Evolutionary conservation across 2,329 filamentous ascomycete species (phyloP).

Genomic region (Hirsutella minnesotensis): DNA sequence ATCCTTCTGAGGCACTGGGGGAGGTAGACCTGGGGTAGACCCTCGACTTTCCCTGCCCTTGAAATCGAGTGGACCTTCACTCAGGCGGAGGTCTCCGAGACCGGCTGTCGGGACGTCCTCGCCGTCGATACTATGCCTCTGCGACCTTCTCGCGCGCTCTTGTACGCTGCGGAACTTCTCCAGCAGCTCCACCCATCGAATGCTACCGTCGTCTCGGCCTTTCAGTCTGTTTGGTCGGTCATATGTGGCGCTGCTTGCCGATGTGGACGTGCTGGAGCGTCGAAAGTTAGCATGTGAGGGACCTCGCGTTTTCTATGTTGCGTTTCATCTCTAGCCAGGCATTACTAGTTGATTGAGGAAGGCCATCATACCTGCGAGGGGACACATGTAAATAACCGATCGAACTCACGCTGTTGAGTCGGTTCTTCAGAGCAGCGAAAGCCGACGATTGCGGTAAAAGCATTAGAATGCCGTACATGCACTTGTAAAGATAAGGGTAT

Average conservation of each 20-base stretch:
- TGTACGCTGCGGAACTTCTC: constrained; percentile 92
- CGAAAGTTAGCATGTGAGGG: constrained; percentile 7
- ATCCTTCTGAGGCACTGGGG: constrained; percentile 39
- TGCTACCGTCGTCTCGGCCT: constrained; percentile 68
- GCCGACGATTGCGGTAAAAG: constrained; percentile 95
- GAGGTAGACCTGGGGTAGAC: constrained; percentile 19
- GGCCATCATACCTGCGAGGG: constrained; percentile 66
- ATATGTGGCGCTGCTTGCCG: constrained; percentile 43
- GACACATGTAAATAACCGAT: constrained; percentile 89
- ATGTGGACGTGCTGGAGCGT: constrained; percentile 27
- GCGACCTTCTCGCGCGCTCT: constrained; percentile 65
- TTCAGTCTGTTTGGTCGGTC: constrained; percentile 70
- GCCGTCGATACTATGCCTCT: constrained; percentile 43
- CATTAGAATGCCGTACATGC: constrained; percentile 93
- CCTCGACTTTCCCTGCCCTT: constrained; percentile 26
- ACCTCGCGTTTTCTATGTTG: no score
- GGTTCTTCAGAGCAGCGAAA: constrained; percentile 92
- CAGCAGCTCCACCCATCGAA: constrained; percentile 84
- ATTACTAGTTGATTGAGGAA: no score
- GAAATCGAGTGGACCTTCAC: constrained; percentile 27
- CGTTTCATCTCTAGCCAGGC: no score
- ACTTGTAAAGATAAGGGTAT: constrained; percentile 93
- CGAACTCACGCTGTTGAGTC: constrained; percentile 90
- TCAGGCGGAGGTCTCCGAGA: constrained; percentile 27
- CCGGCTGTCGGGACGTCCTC: constrained; percentile 35